Conservation (phyloP, 345 rosid species). For the Populus deltoides region DNA sequence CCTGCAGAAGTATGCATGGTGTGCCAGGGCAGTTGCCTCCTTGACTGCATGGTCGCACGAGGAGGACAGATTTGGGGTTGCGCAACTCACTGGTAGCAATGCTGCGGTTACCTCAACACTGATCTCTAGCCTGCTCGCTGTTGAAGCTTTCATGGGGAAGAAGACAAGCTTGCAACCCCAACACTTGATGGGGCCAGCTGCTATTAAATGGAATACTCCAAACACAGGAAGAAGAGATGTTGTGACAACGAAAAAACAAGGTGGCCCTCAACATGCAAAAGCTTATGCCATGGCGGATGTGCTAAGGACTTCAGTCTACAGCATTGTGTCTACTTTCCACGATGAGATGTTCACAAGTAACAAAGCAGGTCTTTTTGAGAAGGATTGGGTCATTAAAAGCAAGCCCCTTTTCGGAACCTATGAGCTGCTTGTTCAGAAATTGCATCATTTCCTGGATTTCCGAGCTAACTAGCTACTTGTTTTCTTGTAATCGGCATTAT, state of each 20-base stretch:
- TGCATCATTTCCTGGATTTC: slow-evolving; percentile 69
- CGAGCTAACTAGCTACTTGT: slow-evolving; percentile 46
- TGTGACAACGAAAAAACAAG: slow-evolving; percentile 47
- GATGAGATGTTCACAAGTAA: slow-evolving; percentile 65
- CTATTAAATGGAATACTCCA: slow-evolving; percentile 64
- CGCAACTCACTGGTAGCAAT: slow-evolving; percentile 87
- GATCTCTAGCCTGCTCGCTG: slow-evolving; percentile 68
- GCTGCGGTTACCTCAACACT: slow-evolving; percentile 69
- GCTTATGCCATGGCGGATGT: slow-evolving; percentile 80
- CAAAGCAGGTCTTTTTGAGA: slow-evolving; percentile 63
- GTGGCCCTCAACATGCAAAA: slow-evolving; percentile 45
- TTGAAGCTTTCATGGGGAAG: slow-evolving; percentile 83
- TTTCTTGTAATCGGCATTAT: background rate
- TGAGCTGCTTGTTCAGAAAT: slow-evolving; percentile 65
- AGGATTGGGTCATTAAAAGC: slow-evolving; percentile 59
- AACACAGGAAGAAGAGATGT: slow-evolving; percentile 59
- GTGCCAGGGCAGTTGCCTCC: slow-evolving; percentile 61
- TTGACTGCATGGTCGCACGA: slow-evolving; percentile 67
- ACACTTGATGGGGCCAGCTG: slow-evolving; percentile 62
- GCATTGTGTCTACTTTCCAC: slow-evolving; percentile 66
- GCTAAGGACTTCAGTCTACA: slow-evolving; percentile 64
- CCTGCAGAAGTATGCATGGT: slow-evolving; percentile 76
- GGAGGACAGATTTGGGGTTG: slow-evolving; percentile 90
- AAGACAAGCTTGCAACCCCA: slow-evolving; percentile 66
- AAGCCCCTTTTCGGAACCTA: slow-evolving; percentile 63